A percentile compares a stretch with the other conserved stretches of the same genome.
Evolutionary conservation across 306 rosid genomes (phyloP).

Genomic region (Luffa acutangula): DNA sequence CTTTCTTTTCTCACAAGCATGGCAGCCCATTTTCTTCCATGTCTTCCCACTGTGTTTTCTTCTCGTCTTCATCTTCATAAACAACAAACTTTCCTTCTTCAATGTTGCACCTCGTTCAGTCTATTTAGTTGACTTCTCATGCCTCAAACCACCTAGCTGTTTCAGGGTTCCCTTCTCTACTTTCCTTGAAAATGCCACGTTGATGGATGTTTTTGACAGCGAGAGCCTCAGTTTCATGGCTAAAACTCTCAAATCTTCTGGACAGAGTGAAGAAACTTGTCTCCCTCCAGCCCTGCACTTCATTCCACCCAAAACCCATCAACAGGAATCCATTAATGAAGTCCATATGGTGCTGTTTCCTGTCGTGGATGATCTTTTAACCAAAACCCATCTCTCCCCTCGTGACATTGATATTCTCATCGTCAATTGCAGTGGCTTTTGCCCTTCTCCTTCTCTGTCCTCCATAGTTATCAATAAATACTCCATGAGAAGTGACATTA

Average conservation of each 20-base stretch:
- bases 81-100: constrained; percentile 18
- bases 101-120: constrained; percentile 21
- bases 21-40: constrained; percentile 23
- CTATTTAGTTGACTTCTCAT: constrained; percentile 66
- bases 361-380: constrained; percentile 48
- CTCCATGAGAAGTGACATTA: constrained; percentile 51
- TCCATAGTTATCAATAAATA: constrained; percentile 61
- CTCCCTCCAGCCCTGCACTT: constrained; percentile 67
- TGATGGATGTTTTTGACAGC: constrained; percentile 20
- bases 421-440: constrained; percentile 65
- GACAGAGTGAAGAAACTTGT: constrained; percentile 57
- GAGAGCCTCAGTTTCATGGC: constrained; percentile 66
- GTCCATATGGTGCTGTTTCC: constrained; percentile 61
- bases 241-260: constrained; percentile 56
- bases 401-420: constrained; percentile 52
- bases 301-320: constrained; percentile 59
- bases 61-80: constrained; percentile 17
- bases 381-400: constrained; percentile 47
- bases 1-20: constrained; percentile 16
- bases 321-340: constrained; percentile 53
- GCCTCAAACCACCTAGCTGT: constrained; percentile 54
- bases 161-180: constrained; percentile 51
- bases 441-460: constrained; percentile 60
- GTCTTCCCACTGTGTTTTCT: constrained; percentile 16
- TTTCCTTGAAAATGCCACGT: constrained; percentile 45